Base-by-base conservation (phyloP, 352 stramenopile genomes). In the Globisporangium splendens region DNA sequence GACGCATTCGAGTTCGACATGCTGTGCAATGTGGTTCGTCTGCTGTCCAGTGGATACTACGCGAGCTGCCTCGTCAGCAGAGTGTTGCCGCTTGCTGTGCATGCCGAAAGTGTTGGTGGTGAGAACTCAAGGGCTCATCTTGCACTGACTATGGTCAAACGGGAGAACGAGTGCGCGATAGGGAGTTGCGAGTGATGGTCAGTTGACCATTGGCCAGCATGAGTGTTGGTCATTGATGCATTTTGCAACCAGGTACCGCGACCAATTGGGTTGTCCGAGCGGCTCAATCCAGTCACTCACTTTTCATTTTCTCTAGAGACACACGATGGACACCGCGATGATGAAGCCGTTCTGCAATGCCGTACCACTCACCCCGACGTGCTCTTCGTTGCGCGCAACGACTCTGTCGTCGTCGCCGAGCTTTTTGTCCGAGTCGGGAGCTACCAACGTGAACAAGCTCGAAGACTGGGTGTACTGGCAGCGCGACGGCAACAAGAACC, bases 401-500 rank as follows among this genome's bases (percentile, higher is more conserved):
- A 49, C 22, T 38, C 41, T 46, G 38, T 54, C 49, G n/a, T 54
- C 49, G n/a, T 54, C 49, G 49, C 10, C 39, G 39, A 44, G 21
- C 22, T 44, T 33, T 22, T 6, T 54, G 14, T 54, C 49, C n/a
- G 49, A 54, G 49, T 14, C 49, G 15, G 49, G 28, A 31, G 49
- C 31, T 15, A 35, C 46, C 14, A n/a, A 0, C 13, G 17, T 44
- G 13, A 44, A n/a, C 39, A 52, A 35, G 28, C 46, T 74, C 11
- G 56, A 69, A 39, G 74, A 70, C 39, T 87, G 76, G 79, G 68
- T 89, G 52, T 87, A 87, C 60, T 89, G 79, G 79, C 74, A 87
- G 61, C 76, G 79, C 20, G 72, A 87, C 46, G 65, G 65, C 15
- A 39, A 20, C 14, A 42, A 54, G 57, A 70, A 77, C 42, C 62